Evolutionary conservation across 2,329 filamentous ascomycete species (phyloP), one percentile per base, ranked within the genome.

Genomic region (Aspergillus sp.): DNA sequence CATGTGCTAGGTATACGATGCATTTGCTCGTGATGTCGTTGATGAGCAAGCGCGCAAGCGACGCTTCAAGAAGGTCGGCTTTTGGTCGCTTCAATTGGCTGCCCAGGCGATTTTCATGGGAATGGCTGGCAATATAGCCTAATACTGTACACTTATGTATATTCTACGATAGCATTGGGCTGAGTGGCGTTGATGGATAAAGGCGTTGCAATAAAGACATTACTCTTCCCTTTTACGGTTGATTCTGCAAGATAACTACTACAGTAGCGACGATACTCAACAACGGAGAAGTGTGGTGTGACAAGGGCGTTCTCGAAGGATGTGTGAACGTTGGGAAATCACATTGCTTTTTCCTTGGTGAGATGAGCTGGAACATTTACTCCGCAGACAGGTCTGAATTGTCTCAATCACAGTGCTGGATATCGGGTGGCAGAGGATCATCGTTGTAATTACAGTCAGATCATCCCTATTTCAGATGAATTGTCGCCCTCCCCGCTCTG

Each of bases 71-170:
- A 97, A 98, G 79, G 95, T 97, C 30, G 95, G 95, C 34, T 89
- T 98, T 71, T 99, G 95, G 95, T 97, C 93, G 3, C 83, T 98
- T 59, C 93, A 94, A 69, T 82, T 99, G 60, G 92, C 94, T 7
- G 91, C 94, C 7, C 95, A 99, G 75, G 95, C 94, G 3, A 85
- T 99, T 41, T 95, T 98, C 74, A 90, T 98, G 80, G 95, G 95
- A 9, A 91, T 98, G 83, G 94, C 93, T 4, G 94, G 94, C 17
- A 95, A 93, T 68, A 82, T 87, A 64, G 85, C 84, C 59, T 87
- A 72, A 78, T 64, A 50, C 59, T 72, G 66, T 71, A 68, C 56
- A 65, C 64, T 66, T 66, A 61, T 64, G 52, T 65, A 52, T 60
- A 53, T 41, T 46, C 41, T 52, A 62, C 41, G 54, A 54, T 51